Base-by-base conservation (phyloP, 345 rosid genomes). In the Linum usitatissimum region DNA sequence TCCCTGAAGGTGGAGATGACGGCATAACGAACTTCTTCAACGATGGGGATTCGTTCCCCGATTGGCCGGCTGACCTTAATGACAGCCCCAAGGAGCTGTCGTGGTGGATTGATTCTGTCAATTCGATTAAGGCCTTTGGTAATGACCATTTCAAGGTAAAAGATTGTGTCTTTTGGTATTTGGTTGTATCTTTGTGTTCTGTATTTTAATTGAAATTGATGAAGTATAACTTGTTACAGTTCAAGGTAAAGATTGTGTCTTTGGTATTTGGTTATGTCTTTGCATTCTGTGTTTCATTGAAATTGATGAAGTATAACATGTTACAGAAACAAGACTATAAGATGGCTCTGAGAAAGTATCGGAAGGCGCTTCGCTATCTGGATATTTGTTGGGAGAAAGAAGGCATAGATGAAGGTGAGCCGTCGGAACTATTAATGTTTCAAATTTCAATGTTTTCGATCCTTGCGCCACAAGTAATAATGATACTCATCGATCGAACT, bases 321-420 rank as follows among this genome's bases (percentile, higher is more conserved):
- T 59, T 54, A 48, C 65, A 94, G 99, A 94, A 86, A 75, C 89
- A 80, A 80, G 95, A 90, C 71, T 86, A 80, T 62, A 86, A 86
- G 81, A 94, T 88, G 99, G 97, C 99, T 53, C 88, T 87, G 0
- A 78, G 76, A 77, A 94, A 94, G 81, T 90, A 94, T 67, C 83
- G 92, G 28, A 94, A 93, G 81, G 92, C 89, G 60, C 65, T 93
- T 55, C 86, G 87, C 5, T 90, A 86, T 69, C 76, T 93, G 66
- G 97, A 93, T 73, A 78, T 84, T 65, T 86, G 96, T 82, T 93
- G 97, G 99, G 97, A 90, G 86, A 84, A 93, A 68, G 95, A 90
- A 1, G 95, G 86, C 64, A 93, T 90, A 51, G 92, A 94, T 55
- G 91, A 87, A 83, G 97, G 99, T 86, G 38, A 58, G 30, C 5